Base-by-base conservation (phyloP, 1,139 yeast species). In the Yamadazyma siamensis region DNA sequence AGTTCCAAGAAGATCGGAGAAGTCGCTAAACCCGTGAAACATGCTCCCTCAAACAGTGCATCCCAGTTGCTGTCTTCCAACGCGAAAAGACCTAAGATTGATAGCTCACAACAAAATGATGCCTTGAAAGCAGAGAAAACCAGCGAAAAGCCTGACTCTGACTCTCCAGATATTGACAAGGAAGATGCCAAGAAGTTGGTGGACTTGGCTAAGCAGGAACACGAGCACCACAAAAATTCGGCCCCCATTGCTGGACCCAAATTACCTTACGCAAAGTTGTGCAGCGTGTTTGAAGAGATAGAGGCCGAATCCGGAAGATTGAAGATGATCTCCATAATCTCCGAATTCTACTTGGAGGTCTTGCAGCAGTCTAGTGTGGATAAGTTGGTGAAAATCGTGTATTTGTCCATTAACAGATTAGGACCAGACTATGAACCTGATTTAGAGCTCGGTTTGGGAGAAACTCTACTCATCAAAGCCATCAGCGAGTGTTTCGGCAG, bases 391-490 rank as follows among this genome's bases (percentile, higher is more conserved):
- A 76, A 75, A 36, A 77, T 86, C 2, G 84, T 89, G 1, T 91
- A 89, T 47, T 67, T 91, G 12, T 85, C 84, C 56, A 88, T 89
- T 50, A 89, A 89, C 52, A 65, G 94, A 34, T 65, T 91, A 11
- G 96, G 97, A 0, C 98, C 98, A 0, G 98, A 91, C 52, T 91
- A 91, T 52, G 96, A 87, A 49, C 73, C 73, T 0, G 96, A 94
- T 23, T 64, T 89, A 38, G 98, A 91, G 50, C 62, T 91, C 21
- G 97, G 98, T 0, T 69, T 91, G 3, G 99, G 98, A 10, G 98
- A 91, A 54, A 79, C 94, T 0, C 55, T 91, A 12, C 64, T 91
- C 23, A 77, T 88, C 50, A 91, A 89, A 51, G 94, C 98, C 0
- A 77, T 91, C 26, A 78, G 89, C 26, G 96, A 86, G 49, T 78